These are phyloP conservation scores for Casuarina cunninghamiana DNA, from an alignment of 306 rosid species.

Conservation along the genomic window DNA sequence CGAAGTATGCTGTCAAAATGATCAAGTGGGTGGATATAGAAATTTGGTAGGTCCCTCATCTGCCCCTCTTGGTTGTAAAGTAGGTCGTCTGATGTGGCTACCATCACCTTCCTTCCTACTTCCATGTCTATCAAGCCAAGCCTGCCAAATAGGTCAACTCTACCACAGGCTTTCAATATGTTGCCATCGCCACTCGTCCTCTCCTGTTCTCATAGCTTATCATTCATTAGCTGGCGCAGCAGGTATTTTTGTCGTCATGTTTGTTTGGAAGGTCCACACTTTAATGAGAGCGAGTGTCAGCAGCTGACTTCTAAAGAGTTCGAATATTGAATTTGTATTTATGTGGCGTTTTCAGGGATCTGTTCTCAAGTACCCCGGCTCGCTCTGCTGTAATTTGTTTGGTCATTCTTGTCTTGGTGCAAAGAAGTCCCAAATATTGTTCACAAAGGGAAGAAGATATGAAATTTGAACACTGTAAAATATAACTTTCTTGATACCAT, in stretches of 20 bases:
- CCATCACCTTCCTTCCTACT: constrained; percentile 30
- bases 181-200: constrained; percentile 26
- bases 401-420: no score
- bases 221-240: constrained; percentile 75
- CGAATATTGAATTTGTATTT: no score
- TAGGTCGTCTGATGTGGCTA: constrained; percentile 26
- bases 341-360: no score
- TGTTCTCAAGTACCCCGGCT: no score
- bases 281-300: no score
- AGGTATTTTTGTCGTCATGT: constrained; percentile 61
- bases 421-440: background rate
- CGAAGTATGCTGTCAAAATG: background rate
- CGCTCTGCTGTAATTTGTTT: no score
- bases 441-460: background rate
- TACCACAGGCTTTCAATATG: constrained; percentile 37
- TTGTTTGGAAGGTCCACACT: constrained; percentile 30
- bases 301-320: no score
- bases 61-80: constrained; percentile 40
- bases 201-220: constrained; percentile 42
- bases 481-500: constrained; percentile 30
- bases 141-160: constrained; percentile 46
- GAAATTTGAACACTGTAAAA: constrained; percentile 28
- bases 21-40: background rate
- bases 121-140: constrained; percentile 35
- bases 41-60: constrained; percentile 34